Base-by-base conservation (phyloP, 352 stramenopile species). In the Phytophthora constricta region DNA sequence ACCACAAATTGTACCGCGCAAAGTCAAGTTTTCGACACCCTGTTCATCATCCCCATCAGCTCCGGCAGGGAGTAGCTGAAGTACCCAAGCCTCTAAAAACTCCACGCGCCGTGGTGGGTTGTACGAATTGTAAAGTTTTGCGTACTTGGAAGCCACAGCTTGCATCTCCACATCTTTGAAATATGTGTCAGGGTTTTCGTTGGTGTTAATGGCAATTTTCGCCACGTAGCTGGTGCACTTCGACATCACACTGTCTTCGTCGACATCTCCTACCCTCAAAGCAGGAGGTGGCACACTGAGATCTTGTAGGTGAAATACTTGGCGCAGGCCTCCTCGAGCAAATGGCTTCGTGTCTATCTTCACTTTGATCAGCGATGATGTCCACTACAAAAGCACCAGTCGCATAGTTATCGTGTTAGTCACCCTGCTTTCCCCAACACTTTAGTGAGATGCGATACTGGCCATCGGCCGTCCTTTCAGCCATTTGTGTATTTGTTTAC, bases 151-250 rank as follows among this genome's bases (percentile, higher is more conserved):
- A 3, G 85, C 87, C 22, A 93, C 80, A 1, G 87, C 86, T 69
- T 95, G 87, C 87, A 93, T 93, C 59, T 95, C 87, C 9, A 95
- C 87, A 37, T 95, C 87, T 22, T 86, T 80, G 62, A 95, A 95
- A 49, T 95, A 95, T 43, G 87, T 94, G 39, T 90, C 86, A 2
- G 86, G 84, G 33, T 93, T 82, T 74, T 93, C 86, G 27, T 92
- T 79, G 17, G 79, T 75, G 42, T 95, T 77, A 17, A 95, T 93
- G 3, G 86, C 83, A 16, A 95, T 81, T 63, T 95, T 95, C 14
- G 86, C 86, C 46, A 95, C 87, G 49, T 92, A 93, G 34, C 58
- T 79, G 1, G 71, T 76, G 17, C 67, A 78, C 26, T 72, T 72
- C n/a, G 56, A 62, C 52, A 69, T 65, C 11, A 69, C 61, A 52